Percentiles rank a stretch among this genome's conserved stretches.
Conservation (phyloP, 2,329 filamentous ascomycete species). For the Capronia coronata region DNA sequence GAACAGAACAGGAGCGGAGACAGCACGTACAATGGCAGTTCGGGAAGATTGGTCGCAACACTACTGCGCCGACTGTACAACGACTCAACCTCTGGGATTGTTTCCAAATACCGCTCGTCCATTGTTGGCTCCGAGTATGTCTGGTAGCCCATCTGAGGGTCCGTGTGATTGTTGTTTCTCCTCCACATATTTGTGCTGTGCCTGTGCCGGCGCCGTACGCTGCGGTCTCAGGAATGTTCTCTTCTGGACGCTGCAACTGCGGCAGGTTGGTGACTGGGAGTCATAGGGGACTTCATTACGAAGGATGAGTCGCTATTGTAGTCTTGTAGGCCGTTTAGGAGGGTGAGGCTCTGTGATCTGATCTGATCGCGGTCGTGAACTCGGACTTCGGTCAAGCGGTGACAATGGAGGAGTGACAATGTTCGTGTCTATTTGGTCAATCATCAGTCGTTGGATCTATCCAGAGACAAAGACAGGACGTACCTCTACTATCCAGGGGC, state of each 20-base stretch:
- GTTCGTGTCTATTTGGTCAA: background rate
- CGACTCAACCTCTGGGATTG: conserved; percentile 34
- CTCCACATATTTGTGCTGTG: conserved; percentile 17
- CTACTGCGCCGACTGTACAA: conserved; percentile 29
- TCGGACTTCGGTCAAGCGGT: background rate
- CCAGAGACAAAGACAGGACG: background rate
- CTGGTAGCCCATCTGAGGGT: conserved; percentile 22
- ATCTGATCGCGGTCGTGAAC: too few species aligned
- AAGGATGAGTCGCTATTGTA: background rate
- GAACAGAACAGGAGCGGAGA: background rate
- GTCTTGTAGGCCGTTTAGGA: background rate
- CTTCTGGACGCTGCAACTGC: background rate
- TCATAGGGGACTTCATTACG: conserved; percentile 10
- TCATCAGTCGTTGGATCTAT: background rate
- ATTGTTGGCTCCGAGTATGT: conserved; percentile 22
- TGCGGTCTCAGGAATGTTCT: conserved; percentile 3
- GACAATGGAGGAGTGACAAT: background rate
- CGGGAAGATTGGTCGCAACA: conserved; percentile 31
- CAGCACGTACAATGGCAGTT: conserved; percentile 37
- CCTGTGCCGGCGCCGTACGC: too few species aligned
- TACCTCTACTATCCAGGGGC: background rate
- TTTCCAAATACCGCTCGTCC: conserved; percentile 41
- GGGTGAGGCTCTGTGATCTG: background rate
- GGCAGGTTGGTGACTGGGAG: conserved; percentile 7
- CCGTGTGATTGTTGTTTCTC: conserved; percentile 15